Conservation (phyloP, 768 basidiomycete species). For the Mycena olivaceomarginata region DNA sequence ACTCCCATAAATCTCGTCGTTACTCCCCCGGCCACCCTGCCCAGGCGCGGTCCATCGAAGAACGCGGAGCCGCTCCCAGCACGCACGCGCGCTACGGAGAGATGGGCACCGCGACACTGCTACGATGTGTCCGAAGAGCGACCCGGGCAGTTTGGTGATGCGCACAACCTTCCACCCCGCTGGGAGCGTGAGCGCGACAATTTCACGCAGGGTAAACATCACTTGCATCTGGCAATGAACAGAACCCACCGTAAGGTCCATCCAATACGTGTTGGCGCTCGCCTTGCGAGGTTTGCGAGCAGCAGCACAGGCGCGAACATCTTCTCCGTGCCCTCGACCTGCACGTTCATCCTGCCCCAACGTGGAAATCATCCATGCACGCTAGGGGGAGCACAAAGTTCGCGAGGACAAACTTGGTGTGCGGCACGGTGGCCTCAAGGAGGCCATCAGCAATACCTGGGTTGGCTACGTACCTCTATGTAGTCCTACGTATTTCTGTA, state of each 20-base stretch:
- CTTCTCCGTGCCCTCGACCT: conserved; percentile 71
- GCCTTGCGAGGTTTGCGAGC: conserved; percentile 73
- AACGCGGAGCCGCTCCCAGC: conserved; percentile 49
- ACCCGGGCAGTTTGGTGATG: conserved; percentile 75
- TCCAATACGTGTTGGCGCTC: conserved; percentile 72
- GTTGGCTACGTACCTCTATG: no score
- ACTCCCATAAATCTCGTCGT: no score
- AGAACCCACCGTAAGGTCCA: conserved; percentile 69
- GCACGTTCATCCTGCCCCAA: conserved; percentile 48
- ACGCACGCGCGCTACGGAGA: conserved; percentile 44
- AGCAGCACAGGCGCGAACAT: no score
- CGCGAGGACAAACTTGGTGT: conserved; percentile 80
- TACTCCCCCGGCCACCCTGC: conserved; percentile 17
- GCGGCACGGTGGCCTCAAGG: conserved; percentile 67
- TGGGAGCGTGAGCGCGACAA: conserved; percentile 68
- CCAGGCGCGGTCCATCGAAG: conserved; percentile 45
- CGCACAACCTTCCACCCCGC: conserved; percentile 79
- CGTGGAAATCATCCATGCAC: conserved; percentile 71
- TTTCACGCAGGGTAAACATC: conserved; percentile 79
- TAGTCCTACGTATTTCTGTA: no score
- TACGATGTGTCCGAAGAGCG: conserved; percentile 82
- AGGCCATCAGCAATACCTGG: no score
- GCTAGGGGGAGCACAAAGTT: conserved; percentile 84
- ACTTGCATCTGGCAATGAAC: conserved; percentile 76
- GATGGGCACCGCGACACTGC: conserved; percentile 73